Base-by-base conservation (phyloP, 805 yeast species). In the Wickerhamomyces rabaulensis region DNA sequence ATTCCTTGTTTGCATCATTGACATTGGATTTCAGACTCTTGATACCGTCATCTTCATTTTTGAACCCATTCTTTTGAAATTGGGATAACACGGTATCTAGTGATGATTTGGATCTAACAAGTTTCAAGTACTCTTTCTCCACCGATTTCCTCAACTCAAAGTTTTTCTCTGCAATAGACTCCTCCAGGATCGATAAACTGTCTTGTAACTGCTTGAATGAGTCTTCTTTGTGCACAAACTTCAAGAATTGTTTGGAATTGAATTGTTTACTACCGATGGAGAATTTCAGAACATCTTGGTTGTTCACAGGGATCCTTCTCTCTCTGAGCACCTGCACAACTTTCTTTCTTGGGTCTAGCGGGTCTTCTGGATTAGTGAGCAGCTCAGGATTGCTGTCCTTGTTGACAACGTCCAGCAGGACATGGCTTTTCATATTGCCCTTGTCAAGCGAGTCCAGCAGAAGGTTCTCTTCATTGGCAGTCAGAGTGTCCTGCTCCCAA, bases 61-160 rank as follows among this genome's bases (percentile, higher is more conserved):
- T 40, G 19, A 61, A 48, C 6, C 72, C 73, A 16, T 68, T 58
- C n/a, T 58, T 56, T 26, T 71, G 66, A 53, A 83, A 79, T 51
- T 78, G 81, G 19, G 63, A 67, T 50, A 80, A 75, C 4, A 84
- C 80, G 23, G 73, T 73, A 57, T 85, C 91, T 33, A 86, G 64
- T 4, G 78, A 69, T 21, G 83, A 76, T 56, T 86, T 86, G 23
- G 82, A 73, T 51, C 75, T 76, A 27, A 86, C 87, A 52, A 83
- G 84, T 53, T 75, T 72, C 45, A 78, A 75, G 53, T 80, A 83
- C 57, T 85, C 87, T 13, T 71, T 64, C 52, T 79, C 79, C 15
- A 84, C 79, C 38, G 82, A 61, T 15, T 60, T 55, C 47, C 76
- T 74, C 55, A 82, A 61, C 17, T 75, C 75, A 9, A 71, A 68